A percentile compares a stretch with the other conserved stretches of the same genome.
These are phyloP conservation scores for Dendryphion nanum DNA, from an alignment of 2,329 filamentous ascomycete genomes.

Conservation along the genomic window DNA sequence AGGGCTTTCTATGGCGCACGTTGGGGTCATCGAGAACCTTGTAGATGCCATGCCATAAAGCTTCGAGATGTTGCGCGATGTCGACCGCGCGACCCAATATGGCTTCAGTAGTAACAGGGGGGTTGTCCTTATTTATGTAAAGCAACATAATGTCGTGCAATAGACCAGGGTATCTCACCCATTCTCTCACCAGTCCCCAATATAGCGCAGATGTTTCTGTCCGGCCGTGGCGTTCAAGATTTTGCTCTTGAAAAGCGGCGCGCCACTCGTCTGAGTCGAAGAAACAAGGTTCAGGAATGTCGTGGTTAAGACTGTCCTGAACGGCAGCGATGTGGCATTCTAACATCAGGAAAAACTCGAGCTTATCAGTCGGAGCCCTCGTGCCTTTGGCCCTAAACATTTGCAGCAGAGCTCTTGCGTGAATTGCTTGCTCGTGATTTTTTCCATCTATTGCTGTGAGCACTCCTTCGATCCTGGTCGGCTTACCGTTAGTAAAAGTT, in stretches of 20 bases:
- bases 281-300: conserved; percentile 3
- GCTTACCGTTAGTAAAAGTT: too few species aligned
- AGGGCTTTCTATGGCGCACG: conserved; percentile 2
- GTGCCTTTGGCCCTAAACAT: conserved; percentile 5
- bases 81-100: conserved; percentile 1
- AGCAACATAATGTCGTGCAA: neutral
- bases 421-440: conserved; percentile 2
- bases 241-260: too few species aligned
- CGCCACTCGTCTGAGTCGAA: conserved; percentile 9
- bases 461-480: conserved; percentile 1
- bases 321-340: conserved; percentile 6
- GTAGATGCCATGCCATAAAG: neutral
- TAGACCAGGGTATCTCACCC: conserved; percentile 5
- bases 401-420: conserved; percentile 5
- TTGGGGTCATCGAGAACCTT: conserved; percentile 1
- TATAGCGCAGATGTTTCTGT: conserved; percentile 1
- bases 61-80: conserved; percentile 4
- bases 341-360: conserved; percentile 5
- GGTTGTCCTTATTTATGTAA: neutral
- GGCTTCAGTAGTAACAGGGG: neutral
- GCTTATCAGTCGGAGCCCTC: conserved; percentile 1
- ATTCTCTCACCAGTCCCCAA: conserved; percentile 1
- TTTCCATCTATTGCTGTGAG: neutral
- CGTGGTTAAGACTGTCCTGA: neutral
- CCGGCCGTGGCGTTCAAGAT: neutral